Evolutionary conservation across 2,329 filamentous ascomycete genomes (phyloP), one percentile per base, ranked within the genome.

Genomic region (Penicillium verrucosum): DNA sequence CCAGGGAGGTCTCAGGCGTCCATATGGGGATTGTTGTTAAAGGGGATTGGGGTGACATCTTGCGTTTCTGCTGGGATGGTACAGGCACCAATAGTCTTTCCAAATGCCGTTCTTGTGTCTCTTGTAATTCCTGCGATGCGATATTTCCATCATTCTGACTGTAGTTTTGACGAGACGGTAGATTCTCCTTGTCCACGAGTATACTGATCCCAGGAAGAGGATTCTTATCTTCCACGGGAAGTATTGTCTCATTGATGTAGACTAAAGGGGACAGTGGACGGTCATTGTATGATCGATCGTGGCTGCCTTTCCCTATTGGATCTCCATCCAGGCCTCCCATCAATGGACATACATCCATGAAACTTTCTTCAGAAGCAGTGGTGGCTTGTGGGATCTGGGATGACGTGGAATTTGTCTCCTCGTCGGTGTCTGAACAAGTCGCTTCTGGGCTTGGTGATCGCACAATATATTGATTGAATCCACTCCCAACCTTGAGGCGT

Each of bases 401-500:
- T 52, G 25, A 25, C 10, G 18, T 30, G 4, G 48, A 48, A 18
- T 29, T 12, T 1, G 30, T 42, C 23, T 51, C 49, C 11, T 62
- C 47, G 18, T 47, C 57, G 2, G 58, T 53, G n/a, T 60, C 57
- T 27, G 67, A 65, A 44, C 50, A 59, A 11, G 60, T 62, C 5
- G 66, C 66, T 37, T 61, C 51, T 10, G 62, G 59, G 43, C 64
- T 69, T 18, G 64, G 63, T 5, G 70, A 71, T 47, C 57, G 56
- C 40, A 60, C 45, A 38, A 68, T 63, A 40, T 70, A 73, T 5
- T 66, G 56, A 10, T 59, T 54, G 1, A 56, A 52, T 23, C 55
- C 64, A 61, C 86, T 81, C 0, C 82, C 79, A 25, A 74, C 70
- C 60, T 87, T 82, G n/a, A 91, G 70, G 46, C 78, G 82, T 9